Conservation (phyloP, 345 rosid species). For the Brassica nigra region DNA sequence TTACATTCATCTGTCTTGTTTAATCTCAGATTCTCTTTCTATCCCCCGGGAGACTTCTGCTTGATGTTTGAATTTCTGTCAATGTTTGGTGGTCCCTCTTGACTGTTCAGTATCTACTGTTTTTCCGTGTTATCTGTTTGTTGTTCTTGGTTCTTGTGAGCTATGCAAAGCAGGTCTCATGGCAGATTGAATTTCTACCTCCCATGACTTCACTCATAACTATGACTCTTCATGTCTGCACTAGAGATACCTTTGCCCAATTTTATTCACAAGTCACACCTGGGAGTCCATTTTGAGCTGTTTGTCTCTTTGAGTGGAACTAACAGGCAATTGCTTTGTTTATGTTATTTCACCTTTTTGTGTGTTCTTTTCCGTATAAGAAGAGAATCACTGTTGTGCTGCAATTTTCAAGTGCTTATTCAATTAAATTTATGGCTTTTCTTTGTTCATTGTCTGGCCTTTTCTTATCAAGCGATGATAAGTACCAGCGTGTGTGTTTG, state of each 20-base stretch:
- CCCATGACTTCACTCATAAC: slow-evolving; percentile 91
- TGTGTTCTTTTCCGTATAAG: slow-evolving; percentile 39
- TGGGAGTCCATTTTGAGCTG: slow-evolving; percentile 71
- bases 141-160: slow-evolving; percentile 9
- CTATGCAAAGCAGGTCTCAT: slow-evolving; percentile 69
- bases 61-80: slow-evolving; percentile 64
- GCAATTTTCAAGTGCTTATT: slow-evolving; percentile 82
- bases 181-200: slow-evolving; percentile 51
- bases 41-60: slow-evolving; percentile 88
- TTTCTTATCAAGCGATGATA: too few species aligned
- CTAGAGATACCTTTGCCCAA: slow-evolving; percentile 76
- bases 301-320: slow-evolving; percentile 71
- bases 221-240: slow-evolving; percentile 81
- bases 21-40: slow-evolving; percentile 81
- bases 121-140: neutral
- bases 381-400: slow-evolving; percentile 84
- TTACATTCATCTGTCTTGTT: slow-evolving; percentile 11
- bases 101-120: slow-evolving; percentile 7
- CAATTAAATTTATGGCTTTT: neutral
- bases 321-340: slow-evolving; percentile 58
- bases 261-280: slow-evolving; percentile 61
- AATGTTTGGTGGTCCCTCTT: slow-evolving; percentile 25
- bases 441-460: too few species aligned
- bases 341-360: slow-evolving; percentile 14
- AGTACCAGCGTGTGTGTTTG: too few species aligned